These are phyloP conservation scores for Erythrophleum fordii DNA, from an alignment of 306 rosid species.

Conservation along the genomic window DNA sequence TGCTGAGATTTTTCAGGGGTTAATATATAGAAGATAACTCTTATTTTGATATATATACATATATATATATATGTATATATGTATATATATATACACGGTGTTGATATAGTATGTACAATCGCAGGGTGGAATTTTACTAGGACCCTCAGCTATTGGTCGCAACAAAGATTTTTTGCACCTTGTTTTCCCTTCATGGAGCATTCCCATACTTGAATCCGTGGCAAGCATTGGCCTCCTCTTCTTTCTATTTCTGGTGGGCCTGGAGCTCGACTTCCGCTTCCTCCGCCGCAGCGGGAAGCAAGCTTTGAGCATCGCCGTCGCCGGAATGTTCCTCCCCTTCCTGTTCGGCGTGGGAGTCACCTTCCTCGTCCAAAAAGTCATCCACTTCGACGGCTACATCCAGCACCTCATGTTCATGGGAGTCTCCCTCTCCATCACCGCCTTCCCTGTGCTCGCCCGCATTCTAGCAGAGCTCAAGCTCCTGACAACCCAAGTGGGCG, in stretches of 20 bases:
- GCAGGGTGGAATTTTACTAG: conserved; percentile 84
- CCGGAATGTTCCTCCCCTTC: conserved; percentile 76
- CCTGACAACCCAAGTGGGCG: conserved; percentile 67
- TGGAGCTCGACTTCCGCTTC: conserved; percentile 67
- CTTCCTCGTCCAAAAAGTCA: conserved; percentile 50
- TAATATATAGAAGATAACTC: too few relatives aligned
- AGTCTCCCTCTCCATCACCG: conserved; percentile 81
- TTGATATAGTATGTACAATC: neutral
- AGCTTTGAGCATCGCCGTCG: conserved; percentile 67
- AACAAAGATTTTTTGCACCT: conserved; percentile 51
- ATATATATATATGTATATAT: too few relatives aligned
- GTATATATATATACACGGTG: neutral
- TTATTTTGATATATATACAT: neutral
- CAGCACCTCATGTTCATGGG: conserved; percentile 75
- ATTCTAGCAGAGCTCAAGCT: conserved; percentile 84
- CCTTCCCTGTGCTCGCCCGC: conserved; percentile 87
- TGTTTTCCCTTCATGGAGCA: conserved; percentile 76
- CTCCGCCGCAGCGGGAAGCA: conserved; percentile 61
- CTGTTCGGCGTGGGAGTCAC: conserved; percentile 63
- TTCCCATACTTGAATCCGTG: conserved; percentile 66
- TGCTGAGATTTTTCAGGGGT: too few relatives aligned
- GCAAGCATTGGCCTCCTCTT: conserved; percentile 79
- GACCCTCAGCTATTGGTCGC: conserved; percentile 76
- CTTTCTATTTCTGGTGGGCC: conserved; percentile 77
- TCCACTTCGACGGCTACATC: conserved; percentile 47